These are phyloP conservation scores for Heterobasidion parviporum DNA, from an alignment of 1,284 basidiomycete genomes.

Conservation along the genomic window DNA sequence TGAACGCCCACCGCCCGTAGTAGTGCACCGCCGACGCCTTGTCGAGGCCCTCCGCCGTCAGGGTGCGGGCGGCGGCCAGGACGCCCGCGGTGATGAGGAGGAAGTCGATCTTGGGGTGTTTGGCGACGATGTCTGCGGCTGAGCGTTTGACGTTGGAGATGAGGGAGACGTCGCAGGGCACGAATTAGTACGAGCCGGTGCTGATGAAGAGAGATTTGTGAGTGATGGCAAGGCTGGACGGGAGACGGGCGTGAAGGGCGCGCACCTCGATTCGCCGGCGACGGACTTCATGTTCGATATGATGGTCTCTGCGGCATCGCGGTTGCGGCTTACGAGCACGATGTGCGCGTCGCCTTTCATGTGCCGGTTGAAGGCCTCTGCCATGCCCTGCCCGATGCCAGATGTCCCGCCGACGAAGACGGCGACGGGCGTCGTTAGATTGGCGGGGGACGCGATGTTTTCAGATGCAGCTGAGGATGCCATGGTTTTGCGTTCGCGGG, in stretches of 20 bases:
- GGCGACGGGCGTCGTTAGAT: constrained; percentile 17
- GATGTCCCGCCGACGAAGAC: constrained; percentile 28
- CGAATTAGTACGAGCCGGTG: constrained; percentile 1
- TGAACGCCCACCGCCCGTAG: constrained; percentile 22
- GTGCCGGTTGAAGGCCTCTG: constrained; percentile 20
- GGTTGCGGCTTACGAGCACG: constrained; percentile 27
- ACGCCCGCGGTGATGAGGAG: background rate
- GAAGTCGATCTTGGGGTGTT: background rate
- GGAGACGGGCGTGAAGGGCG: background rate
- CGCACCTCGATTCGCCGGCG: constrained; percentile 3
- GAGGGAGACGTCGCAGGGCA: background rate
- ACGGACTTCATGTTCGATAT: constrained; percentile 15
- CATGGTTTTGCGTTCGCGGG: background rate
- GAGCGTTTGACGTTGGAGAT: background rate
- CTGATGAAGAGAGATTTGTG: background rate
- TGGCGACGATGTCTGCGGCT: background rate
- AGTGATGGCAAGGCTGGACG: background rate
- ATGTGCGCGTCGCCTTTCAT: constrained; percentile 26
- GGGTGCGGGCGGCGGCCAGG: background rate
- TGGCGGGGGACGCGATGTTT: background rate
- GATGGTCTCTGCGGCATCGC: constrained; percentile 24
- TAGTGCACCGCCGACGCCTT: constrained; percentile 18
- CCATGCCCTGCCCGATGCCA: constrained; percentile 26
- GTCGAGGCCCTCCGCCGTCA: constrained; percentile 21
- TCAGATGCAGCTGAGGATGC: background rate